These are phyloP conservation scores for Acrasis kona DNA, from an alignment of 78 protist species.

Conservation along the genomic window DNA sequence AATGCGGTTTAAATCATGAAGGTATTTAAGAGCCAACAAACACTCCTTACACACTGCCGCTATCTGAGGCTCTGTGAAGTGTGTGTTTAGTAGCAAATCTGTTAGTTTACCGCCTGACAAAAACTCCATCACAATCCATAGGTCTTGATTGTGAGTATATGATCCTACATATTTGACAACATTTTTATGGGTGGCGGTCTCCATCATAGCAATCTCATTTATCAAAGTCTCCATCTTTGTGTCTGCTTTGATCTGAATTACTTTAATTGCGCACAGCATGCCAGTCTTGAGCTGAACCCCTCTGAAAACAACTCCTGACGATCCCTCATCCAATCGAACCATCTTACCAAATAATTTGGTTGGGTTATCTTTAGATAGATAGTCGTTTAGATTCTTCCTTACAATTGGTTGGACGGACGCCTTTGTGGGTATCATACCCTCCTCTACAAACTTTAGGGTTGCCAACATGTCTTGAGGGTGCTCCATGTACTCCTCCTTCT, in stretches of 20 bases:
- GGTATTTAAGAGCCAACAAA: conserved; percentile 54
- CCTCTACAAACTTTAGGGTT: neutral
- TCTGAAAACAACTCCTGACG: conserved; percentile 19
- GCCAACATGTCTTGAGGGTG: neutral
- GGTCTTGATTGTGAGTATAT: conserved; percentile 27
- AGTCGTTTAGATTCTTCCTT: neutral
- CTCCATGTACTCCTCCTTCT: neutral
- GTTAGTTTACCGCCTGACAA: conserved; percentile 81
- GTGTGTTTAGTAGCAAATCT: conserved; percentile 38
- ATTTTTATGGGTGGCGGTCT: neutral
- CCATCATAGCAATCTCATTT: conserved; percentile 12
- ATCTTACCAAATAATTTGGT: neutral
- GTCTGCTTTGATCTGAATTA: conserved; percentile 11
- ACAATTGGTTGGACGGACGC: neutral
- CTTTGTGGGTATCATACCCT: neutral
- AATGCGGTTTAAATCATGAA: conserved; percentile 66
- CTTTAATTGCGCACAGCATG: conserved; percentile 9
- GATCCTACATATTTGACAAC: conserved; percentile 17
- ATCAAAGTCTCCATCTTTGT: conserved; percentile 1
- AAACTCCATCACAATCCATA: conserved; percentile 91
- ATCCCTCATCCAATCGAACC: conserved; percentile 1
- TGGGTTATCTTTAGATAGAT: neutral
- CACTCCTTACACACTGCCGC: conserved; percentile 55
- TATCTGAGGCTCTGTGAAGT: conserved; percentile 64
- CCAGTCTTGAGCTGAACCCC: neutral